phyloP scores from a whole-genome alignment of 495 filamentous ascomycete species.

The Aspergillus steynii region DNA sequence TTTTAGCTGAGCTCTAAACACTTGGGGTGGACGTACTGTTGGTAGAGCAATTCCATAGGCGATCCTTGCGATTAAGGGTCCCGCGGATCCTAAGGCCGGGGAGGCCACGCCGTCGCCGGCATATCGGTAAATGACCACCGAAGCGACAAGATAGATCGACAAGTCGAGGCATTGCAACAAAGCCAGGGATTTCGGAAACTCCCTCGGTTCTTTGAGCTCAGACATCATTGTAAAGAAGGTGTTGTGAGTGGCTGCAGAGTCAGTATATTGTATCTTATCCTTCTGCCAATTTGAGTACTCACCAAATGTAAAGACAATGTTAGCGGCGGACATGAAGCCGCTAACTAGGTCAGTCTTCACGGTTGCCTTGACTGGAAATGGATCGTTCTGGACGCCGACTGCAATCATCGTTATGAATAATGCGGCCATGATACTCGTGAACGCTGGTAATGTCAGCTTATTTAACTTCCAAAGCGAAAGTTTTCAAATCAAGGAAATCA shows the following conservation, averaged over 20 bases:
- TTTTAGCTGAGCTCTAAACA: background rate
- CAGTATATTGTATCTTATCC: background rate
- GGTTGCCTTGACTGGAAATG: background rate
- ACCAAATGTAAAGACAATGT: slow-evolving; percentile 39
- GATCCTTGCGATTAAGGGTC: slow-evolving; percentile 54
- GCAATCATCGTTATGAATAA: slow-evolving; percentile 67
- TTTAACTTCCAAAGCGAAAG: too few relatives aligned
- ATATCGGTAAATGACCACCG: slow-evolving; percentile 57
- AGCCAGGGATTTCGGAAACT: slow-evolving; percentile 59
- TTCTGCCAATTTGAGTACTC: background rate
- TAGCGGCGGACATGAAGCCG: slow-evolving; percentile 31
- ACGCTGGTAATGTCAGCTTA: slow-evolving; percentile 43
- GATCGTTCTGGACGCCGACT: slow-evolving; percentile 42
- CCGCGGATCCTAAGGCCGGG: slow-evolving; percentile 65
- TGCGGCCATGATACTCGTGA: slow-evolving; percentile 61
- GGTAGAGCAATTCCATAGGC: slow-evolving; percentile 72
- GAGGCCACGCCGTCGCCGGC: slow-evolving; percentile 59
- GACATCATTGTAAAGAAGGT: slow-evolving; percentile 68
- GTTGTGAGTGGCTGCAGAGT: slow-evolving; percentile 51
- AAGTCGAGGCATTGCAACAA: slow-evolving; percentile 59
- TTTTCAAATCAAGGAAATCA: too few relatives aligned
- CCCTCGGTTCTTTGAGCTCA: slow-evolving; percentile 62
- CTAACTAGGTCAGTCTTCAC: slow-evolving; percentile 12
- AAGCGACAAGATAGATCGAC: slow-evolving; percentile 50
- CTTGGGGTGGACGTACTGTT: slow-evolving; percentile 35